These are phyloP conservation scores for Camellia oleifera DNA, from an alignment of 179 eudicot species.

Conservation along the genomic window DNA sequence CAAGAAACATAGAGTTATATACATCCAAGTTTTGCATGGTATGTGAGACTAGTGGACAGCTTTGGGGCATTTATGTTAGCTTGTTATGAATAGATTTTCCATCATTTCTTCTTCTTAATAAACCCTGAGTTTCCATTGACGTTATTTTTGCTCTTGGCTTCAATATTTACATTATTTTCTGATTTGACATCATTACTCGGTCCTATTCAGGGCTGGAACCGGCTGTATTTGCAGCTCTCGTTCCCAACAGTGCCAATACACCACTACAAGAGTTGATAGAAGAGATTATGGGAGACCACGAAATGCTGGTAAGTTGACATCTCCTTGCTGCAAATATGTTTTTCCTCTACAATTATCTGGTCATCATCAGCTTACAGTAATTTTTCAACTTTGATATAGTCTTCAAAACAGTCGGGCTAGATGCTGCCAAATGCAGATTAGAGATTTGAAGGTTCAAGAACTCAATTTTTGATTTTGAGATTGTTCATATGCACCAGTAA, in stretches of 20 bases:
- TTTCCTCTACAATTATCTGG: background rate
- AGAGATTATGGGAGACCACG: conserved; percentile 91
- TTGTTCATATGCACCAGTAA: background rate
- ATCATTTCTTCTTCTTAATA: background rate
- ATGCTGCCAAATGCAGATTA: background rate
- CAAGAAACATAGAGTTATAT: background rate
- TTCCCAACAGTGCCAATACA: conserved; percentile 81
- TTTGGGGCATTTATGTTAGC: background rate
- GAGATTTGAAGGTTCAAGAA: background rate
- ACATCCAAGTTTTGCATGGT: background rate
- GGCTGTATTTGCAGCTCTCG: conserved; percentile 86
- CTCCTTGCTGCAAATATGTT: background rate
- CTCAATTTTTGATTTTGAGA: background rate
- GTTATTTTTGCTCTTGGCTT: background rate
- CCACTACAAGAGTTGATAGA: conserved; percentile 68
- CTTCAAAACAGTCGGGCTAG: conserved; percentile 12
- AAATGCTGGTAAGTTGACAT: conserved; percentile 60
- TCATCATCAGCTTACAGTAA: background rate
- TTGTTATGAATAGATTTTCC: background rate
- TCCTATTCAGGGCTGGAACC: conserved; percentile 58
- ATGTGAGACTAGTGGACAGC: no score
- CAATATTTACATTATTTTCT: background rate
- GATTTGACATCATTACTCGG: background rate
- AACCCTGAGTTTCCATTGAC: background rate
- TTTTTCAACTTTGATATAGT: conserved; percentile 7